Conservation (phyloP, 208 protist species). For the Crithidia thermophila region DNA sequence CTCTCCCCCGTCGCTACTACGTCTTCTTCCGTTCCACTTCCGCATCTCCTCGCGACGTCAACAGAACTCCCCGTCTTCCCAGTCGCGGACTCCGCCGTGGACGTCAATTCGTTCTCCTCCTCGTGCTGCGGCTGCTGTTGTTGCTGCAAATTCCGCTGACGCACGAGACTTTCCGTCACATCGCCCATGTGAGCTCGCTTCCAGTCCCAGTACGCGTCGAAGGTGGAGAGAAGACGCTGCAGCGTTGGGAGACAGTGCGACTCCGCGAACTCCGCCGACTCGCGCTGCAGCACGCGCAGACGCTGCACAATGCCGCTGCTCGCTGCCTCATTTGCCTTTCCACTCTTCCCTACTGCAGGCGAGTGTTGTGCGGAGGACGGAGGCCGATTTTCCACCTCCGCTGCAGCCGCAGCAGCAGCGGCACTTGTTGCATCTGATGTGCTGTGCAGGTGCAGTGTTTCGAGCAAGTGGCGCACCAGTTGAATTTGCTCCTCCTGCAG, state of each 20-base stretch:
- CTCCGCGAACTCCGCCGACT: conserved; percentile 20
- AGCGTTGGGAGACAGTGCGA: conserved; percentile 18
- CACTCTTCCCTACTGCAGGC: too few species aligned
- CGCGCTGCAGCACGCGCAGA: conserved; percentile 27
- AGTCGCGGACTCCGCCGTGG: too few species aligned
- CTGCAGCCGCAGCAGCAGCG: not conserved
- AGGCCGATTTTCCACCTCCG: not conserved
- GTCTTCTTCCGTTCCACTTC: not conserved
- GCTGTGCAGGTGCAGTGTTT: too few species aligned
- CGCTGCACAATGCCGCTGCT: conserved; percentile 21
- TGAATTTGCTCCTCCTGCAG: conserved; percentile 22
- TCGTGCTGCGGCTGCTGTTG: too few species aligned
- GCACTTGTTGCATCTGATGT: too few species aligned
- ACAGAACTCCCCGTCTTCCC: too few species aligned
- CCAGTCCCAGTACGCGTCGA: conserved; percentile 33
- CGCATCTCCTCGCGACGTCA: too few species aligned
- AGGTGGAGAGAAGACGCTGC: conserved; percentile 21
- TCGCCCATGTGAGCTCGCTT: conserved; percentile 14
- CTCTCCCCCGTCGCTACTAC: not conserved
- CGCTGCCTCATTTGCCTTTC: too few species aligned
- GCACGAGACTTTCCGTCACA: not conserved
- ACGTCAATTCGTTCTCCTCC: not conserved
- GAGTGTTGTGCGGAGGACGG: not conserved
- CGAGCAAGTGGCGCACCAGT: conserved; percentile 8
- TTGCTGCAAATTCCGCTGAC: too few species aligned